phyloP scores from a whole-genome alignment of 2,329 filamentous ascomycete genomes.

The Fusarium staphyleae region DNA sequence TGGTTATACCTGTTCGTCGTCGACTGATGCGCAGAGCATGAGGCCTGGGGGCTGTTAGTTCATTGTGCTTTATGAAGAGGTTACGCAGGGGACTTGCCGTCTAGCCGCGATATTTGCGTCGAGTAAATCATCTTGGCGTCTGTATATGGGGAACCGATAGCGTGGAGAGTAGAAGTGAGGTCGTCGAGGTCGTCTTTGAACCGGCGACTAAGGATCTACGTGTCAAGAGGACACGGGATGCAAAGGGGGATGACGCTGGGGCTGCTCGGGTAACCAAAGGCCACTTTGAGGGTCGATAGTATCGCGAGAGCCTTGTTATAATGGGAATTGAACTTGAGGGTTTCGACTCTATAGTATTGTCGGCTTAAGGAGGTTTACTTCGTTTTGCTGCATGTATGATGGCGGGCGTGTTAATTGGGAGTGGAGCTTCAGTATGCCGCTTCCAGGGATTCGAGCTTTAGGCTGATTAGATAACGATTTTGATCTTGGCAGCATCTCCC shows the following conservation, averaged over 20 bases:
- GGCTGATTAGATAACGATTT: slow-evolving; percentile 39
- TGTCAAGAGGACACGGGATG: slow-evolving; percentile 38
- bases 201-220: slow-evolving; percentile 26
- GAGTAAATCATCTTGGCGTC: slow-evolving; percentile 75
- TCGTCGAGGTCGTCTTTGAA: slow-evolving; percentile 17
- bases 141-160: background rate
- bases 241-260: slow-evolving; percentile 23
- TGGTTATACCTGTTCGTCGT: slow-evolving; percentile 79
- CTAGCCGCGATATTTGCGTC: slow-evolving; percentile 92
- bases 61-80: background rate
- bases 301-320: background rate
- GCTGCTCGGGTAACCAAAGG: slow-evolving; percentile 13
- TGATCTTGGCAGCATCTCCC: slow-evolving; percentile 7
- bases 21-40: slow-evolving; percentile 92
- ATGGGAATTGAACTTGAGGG: background rate
- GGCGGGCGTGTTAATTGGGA: slow-evolving; percentile 7
- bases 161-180: slow-evolving; percentile 7
- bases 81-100: slow-evolving; percentile 64
- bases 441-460: slow-evolving; percentile 11
- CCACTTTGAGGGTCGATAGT: background rate
- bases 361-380: background rate
- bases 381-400: slow-evolving; percentile 4
- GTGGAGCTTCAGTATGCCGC: slow-evolving; percentile 28
- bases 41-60: slow-evolving; percentile 67
- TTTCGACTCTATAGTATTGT: background rate